Conservation (phyloP, 495 filamentous ascomycete genomes). For the Cudoniella acicularis region DNA sequence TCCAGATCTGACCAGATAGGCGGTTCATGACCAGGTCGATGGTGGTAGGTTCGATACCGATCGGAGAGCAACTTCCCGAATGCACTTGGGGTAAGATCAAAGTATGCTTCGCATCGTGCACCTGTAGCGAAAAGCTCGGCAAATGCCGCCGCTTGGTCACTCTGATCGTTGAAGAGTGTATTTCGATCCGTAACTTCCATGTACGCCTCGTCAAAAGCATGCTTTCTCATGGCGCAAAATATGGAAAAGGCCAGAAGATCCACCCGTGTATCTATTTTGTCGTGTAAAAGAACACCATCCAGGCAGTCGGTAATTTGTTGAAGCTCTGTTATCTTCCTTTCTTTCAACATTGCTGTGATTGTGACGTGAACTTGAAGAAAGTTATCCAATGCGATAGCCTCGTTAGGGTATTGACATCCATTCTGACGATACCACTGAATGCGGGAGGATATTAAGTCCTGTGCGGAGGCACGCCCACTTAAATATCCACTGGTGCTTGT, state of each 20-base stretch:
- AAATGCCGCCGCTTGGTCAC: conserved; percentile 58
- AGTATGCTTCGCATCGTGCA: conserved; percentile 58
- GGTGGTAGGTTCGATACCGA: conserved; percentile 48
- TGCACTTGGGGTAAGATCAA: conserved; percentile 49
- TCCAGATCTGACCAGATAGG: conserved; percentile 42
- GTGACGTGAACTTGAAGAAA: conserved; percentile 1
- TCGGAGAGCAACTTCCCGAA: conserved; percentile 54
- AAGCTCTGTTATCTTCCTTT: conserved; percentile 1
- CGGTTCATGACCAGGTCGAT: conserved; percentile 44
- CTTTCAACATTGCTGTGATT: conserved; percentile 1
- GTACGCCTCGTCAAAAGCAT: conserved; percentile 58
- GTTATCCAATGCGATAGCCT: conserved; percentile 25
- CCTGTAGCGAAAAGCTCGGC: conserved; percentile 59
- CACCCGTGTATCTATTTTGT: conserved; percentile 40
- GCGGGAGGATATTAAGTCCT: conserved; percentile 41
- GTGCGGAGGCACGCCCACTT: conserved; percentile 35
- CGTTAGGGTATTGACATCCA: conserved; percentile 5
- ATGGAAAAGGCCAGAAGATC: conserved; percentile 52
- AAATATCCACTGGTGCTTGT: conserved; percentile 49
- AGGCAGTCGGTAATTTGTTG: conserved; percentile 3
- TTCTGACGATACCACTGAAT: conserved; percentile 44
- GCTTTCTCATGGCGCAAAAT: conserved; percentile 53
- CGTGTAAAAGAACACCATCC: conserved; percentile 5
- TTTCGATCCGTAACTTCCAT: conserved; percentile 57
- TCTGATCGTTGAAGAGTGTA: conserved; percentile 50